phyloP scores from a whole-genome alignment of 371 early-diverging fungal genomes.

The Smittium mucronatum region DNA sequence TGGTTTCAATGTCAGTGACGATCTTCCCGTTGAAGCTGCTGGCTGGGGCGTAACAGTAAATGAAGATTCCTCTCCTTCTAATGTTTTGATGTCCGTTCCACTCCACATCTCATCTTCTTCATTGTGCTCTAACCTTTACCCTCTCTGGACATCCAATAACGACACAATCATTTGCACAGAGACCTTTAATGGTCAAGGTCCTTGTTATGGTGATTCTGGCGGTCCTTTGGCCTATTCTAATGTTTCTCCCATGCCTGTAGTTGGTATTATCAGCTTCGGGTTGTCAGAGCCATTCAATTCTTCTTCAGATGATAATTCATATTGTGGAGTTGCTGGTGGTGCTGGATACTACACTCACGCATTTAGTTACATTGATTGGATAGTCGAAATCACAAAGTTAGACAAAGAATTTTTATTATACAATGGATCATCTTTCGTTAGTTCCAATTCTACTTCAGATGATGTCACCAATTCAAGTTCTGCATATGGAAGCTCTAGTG shows the following conservation, averaged over 20 bases:
- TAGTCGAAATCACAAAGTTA: not conserved
- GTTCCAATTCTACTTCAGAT: too few species aligned
- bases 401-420: too few species aligned
- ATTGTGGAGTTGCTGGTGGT: not conserved
- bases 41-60: constrained; percentile 5
- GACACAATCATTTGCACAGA: constrained; percentile 21
- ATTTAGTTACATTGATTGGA: constrained; percentile 2
- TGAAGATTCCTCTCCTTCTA: constrained; percentile 4
- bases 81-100: constrained; percentile 22
- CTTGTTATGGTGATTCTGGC: constrained; percentile 31
- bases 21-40: not conserved
- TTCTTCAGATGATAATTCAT: not conserved
- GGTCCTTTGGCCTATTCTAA: constrained; percentile 18
- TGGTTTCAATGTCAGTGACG: not conserved
- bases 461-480: too few species aligned
- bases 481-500: too few species aligned
- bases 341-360: constrained; percentile 4
- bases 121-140: constrained; percentile 12
- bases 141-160: constrained; percentile 4
- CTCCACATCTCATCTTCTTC: constrained; percentile 12
- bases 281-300: not conserved
- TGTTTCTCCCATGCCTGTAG: not conserved
- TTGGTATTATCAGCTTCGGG: constrained; percentile 5
- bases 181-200: constrained; percentile 17
- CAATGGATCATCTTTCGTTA: too few species aligned